Percentiles rank a stretch among this genome's conserved stretches.
Conservation (phyloP, 1,284 basidiomycete species). For the Puccinia polysora region DNA sequence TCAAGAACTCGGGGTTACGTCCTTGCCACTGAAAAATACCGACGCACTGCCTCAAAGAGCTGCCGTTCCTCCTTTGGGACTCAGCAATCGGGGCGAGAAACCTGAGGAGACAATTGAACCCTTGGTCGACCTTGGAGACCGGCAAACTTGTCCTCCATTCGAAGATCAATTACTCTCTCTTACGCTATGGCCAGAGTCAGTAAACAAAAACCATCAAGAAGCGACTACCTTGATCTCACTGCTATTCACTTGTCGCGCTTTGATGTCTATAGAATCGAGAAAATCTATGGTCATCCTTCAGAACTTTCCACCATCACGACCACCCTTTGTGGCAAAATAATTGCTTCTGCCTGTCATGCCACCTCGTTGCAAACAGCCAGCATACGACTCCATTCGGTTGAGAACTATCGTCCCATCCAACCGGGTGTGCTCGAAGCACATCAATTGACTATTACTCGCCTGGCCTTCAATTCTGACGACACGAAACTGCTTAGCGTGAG, state of each 20-base stretch:
- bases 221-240: neutral
- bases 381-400: constrained; percentile 73
- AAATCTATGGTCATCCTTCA: constrained; percentile 95
- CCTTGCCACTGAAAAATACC: constrained; percentile 52
- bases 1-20: constrained; percentile 50
- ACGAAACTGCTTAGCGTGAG: constrained; percentile 73
- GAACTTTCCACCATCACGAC: constrained; percentile 77
- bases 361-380: constrained; percentile 81
- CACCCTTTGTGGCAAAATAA: constrained; percentile 64
- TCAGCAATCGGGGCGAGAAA: constrained; percentile 67
- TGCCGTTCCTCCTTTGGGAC: constrained; percentile 68
- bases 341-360: constrained; percentile 90
- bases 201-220: neutral
- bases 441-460: constrained; percentile 78
- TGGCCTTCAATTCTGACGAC: constrained; percentile 82
- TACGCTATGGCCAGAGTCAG: constrained; percentile 82
- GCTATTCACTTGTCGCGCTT: neutral
- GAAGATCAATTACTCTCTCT: constrained; percentile 72
- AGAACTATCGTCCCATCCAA: constrained; percentile 65
- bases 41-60: constrained; percentile 61
- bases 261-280: constrained; percentile 62
- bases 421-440: constrained; percentile 70
- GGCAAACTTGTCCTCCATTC: constrained; percentile 61
- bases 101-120: constrained; percentile 54
- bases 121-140: neutral